Percentiles rank a stretch among this genome's conserved stretches.
Evolutionary conservation across 2,329 filamentous ascomycete genomes (phyloP).

Genomic region (Delphinella strobiligena): DNA sequence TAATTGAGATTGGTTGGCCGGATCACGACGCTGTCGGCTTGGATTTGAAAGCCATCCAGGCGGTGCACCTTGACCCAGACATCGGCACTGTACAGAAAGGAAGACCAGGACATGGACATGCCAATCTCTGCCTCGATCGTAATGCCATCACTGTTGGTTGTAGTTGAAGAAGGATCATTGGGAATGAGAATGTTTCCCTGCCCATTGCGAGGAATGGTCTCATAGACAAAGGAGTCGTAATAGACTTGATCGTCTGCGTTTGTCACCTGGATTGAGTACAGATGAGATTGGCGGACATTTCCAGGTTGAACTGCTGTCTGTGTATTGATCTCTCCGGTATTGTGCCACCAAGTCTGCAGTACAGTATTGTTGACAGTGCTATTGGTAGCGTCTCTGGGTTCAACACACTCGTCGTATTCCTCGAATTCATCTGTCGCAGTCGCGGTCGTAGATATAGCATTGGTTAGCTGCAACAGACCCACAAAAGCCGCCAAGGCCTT

Average conservation of each 20-base stretch:
- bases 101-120: constrained; percentile 5
- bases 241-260: constrained; percentile 3
- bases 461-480: too few relatives aligned
- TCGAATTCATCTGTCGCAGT: too few relatives aligned
- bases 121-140: constrained; percentile 3
- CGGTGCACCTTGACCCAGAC: constrained; percentile 3
- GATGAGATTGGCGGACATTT: constrained; percentile 1
- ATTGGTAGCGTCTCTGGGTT: background rate
- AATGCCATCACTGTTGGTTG: constrained; percentile 1
- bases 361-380: constrained; percentile 1
- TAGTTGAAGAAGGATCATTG: constrained; percentile 3
- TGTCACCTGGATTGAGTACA: constrained; percentile 3
- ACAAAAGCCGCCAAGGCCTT: too few relatives aligned
- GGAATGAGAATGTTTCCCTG: constrained; percentile 2
- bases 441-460: too few relatives aligned
- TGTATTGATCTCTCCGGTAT: background rate
- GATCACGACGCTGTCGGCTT: constrained; percentile 2
- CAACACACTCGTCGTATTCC: too few relatives aligned
- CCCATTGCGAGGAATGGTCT: constrained; percentile 5
- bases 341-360: constrained; percentile 3
- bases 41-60: background rate
- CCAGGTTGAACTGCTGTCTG: constrained; percentile 1
- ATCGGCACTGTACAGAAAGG: constrained; percentile 1
- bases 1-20: constrained; percentile 2
- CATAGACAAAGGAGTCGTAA: constrained; percentile 4